Evolutionary conservation across 352 stramenopile species (phyloP).

Genomic region (Globisporangium viniferum): DNA sequence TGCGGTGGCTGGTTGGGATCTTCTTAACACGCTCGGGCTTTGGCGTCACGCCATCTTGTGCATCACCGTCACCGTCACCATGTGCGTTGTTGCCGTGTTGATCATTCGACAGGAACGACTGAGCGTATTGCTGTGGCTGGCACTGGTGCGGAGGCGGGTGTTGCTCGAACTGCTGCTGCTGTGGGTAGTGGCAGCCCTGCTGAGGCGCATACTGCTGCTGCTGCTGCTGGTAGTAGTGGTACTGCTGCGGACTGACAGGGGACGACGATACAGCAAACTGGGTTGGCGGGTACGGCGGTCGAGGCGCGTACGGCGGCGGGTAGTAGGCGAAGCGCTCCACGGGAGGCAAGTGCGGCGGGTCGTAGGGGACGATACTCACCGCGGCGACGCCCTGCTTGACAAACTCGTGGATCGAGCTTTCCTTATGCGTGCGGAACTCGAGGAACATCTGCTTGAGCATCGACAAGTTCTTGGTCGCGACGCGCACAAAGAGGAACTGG

Average conservation of each 20-base stretch:
- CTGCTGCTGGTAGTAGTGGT: background rate
- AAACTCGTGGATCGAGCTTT: constrained; percentile 25
- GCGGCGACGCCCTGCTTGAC: constrained; percentile 24
- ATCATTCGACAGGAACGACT: no score
- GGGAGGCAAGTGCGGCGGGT: constrained; percentile 6
- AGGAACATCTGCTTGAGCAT: constrained; percentile 38
- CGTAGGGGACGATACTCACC: constrained; percentile 40
- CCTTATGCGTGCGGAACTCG: constrained; percentile 27
- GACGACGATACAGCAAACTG: background rate
- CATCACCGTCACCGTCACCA: no score
- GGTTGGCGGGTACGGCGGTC: background rate
- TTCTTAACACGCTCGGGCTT: constrained; percentile 9
- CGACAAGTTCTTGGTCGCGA: constrained; percentile 38
- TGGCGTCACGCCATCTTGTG: background rate
- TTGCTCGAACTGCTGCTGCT: background rate
- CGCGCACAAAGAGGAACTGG: constrained; percentile 31
- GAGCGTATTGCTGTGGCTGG: no score
- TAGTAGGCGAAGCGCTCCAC: background rate
- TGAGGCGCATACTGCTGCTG: background rate
- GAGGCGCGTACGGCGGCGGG: background rate
- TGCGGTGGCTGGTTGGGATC: background rate
- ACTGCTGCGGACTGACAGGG: background rate
- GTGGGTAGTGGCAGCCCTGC: background rate
- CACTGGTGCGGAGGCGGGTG: no score
- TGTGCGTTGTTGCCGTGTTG: no score